Conservation (phyloP, 768 basidiomycete genomes). For the Russula compacta region DNA sequence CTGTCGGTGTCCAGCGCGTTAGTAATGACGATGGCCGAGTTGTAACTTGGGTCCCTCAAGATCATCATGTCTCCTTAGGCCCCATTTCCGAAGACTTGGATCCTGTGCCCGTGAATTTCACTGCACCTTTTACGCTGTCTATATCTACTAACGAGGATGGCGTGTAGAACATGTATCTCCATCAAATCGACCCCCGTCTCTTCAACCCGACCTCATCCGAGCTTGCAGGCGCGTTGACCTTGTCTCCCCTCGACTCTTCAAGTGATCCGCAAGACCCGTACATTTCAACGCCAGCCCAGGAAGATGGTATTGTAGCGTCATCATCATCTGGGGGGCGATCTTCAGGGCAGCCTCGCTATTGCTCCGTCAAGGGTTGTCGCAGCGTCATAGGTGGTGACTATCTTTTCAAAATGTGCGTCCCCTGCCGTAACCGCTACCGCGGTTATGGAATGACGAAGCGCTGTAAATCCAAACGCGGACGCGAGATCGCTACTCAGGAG, state of each 20-base stretch:
- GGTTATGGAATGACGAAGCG: constrained; percentile 47
- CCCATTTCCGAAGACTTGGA: constrained; percentile 7
- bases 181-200: constrained; percentile 26
- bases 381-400: constrained; percentile 33
- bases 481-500: constrained; percentile 35
- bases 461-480: constrained; percentile 42
- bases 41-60: constrained; percentile 25
- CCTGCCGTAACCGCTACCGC: constrained; percentile 42
- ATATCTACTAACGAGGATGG: background rate
- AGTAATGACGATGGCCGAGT: constrained; percentile 14
- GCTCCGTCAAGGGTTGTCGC: constrained; percentile 51
- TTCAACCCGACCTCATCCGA: constrained; percentile 34
- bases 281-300: constrained; percentile 1
- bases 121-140: background rate
- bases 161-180: constrained; percentile 11
- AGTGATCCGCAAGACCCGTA: background rate
- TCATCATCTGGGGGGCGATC: background rate
- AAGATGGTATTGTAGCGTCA: background rate
- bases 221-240: constrained; percentile 40
- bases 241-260: constrained; percentile 24
- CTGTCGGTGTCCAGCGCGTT: constrained; percentile 18
- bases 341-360: constrained; percentile 29
- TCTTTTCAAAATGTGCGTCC: constrained; percentile 23
- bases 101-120: background rate
- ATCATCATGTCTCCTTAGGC: constrained; percentile 11